Evolutionary conservation across 106 monocot genomes (phyloP).

Genomic region (Acorus gramineus): DNA sequence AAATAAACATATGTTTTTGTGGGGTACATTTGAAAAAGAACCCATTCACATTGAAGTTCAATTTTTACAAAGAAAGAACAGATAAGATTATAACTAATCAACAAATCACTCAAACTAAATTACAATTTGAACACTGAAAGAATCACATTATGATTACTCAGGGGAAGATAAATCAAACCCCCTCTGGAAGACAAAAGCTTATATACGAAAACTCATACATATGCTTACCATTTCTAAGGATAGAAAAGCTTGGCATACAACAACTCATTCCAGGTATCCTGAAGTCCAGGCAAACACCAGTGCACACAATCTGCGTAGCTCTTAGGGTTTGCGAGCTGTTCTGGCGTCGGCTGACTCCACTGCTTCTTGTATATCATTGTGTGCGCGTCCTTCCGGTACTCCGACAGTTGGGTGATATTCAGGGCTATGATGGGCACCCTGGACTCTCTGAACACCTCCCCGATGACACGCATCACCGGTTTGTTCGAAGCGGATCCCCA

Average conservation of each 20-base stretch:
- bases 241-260: slow-evolving; percentile 56
- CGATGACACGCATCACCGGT: slow-evolving; percentile 12
- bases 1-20: too few relatives aligned
- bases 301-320: slow-evolving; percentile 69
- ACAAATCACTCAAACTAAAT: too few relatives aligned
- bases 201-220: too few relatives aligned
- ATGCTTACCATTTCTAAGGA: neutral
- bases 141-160: too few relatives aligned
- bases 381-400: slow-evolving; percentile 37
- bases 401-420: slow-evolving; percentile 46
- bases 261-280: slow-evolving; percentile 77
- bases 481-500: slow-evolving; percentile 8
- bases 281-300: slow-evolving; percentile 75
- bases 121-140: too few relatives aligned
- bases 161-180: too few relatives aligned
- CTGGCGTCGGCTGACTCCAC: slow-evolving; percentile 41
- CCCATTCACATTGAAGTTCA: too few relatives aligned
- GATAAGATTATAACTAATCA: too few relatives aligned
- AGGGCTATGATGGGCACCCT: slow-evolving; percentile 22
- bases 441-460: slow-evolving; percentile 10
- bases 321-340: slow-evolving; percentile 44
- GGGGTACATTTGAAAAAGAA: too few relatives aligned
- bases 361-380: slow-evolving; percentile 53
- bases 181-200: too few relatives aligned
- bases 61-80: too few relatives aligned